phyloP scores from a whole-genome alignment of 768 basidiomycete genomes.

The Boletus barrowsii region DNA sequence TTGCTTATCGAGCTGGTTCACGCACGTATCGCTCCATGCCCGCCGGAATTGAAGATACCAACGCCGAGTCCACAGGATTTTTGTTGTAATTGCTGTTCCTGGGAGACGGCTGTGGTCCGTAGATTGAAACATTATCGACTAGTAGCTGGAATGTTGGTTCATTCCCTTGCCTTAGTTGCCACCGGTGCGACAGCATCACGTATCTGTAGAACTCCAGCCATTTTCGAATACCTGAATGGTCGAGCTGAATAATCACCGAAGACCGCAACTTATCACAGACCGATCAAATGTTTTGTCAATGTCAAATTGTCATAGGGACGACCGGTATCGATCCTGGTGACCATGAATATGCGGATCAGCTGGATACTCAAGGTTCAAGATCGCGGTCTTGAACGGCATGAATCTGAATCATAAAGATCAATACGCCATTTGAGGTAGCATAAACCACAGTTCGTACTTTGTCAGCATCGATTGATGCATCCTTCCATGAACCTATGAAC shows the following conservation, averaged over 20 bases:
- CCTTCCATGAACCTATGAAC: no score
- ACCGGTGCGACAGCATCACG: constrained; percentile 2
- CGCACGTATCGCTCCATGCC: constrained; percentile 1
- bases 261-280: not conserved
- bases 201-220: constrained; percentile 1
- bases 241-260: not conserved
- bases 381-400: not conserved
- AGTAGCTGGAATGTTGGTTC: not conserved
- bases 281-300: not conserved
- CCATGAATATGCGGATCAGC: not conserved
- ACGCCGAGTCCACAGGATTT: not conserved
- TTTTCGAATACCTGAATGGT: not conserved
- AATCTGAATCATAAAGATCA: not conserved
- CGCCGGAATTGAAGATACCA: not conserved
- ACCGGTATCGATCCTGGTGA: not conserved
- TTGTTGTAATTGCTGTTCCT: not conserved
- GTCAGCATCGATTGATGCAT: no score
- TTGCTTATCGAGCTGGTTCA: not conserved
- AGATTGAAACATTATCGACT: not conserved
- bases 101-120: not conserved
- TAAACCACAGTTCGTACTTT: no score
- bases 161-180: not conserved
- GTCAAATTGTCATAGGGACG: not conserved
- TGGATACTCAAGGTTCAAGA: not conserved
- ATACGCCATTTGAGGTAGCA: no score